Evolutionary conservation across 2,329 filamentous ascomycete species (phyloP).

Genomic region (Ophiostoma himal-ulmi): DNA sequence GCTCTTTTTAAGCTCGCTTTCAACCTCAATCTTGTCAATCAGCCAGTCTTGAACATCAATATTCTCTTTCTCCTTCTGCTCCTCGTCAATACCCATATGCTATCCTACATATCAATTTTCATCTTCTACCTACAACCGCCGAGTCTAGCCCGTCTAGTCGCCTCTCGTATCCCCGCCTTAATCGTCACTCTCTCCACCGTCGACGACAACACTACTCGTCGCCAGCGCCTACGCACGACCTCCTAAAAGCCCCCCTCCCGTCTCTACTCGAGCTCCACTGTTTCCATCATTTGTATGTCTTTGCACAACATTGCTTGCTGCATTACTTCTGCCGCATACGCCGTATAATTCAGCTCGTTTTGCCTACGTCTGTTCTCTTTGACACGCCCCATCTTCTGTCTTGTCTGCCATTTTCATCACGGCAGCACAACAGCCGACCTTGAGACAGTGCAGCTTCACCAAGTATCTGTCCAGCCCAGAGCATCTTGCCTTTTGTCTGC

Average conservation of each 20-base stretch:
- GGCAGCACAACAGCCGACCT: conserved; percentile 1
- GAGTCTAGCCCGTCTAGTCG: background rate
- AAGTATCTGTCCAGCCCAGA: background rate
- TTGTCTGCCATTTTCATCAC: background rate
- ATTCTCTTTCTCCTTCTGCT: background rate
- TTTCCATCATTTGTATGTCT: conserved; percentile 12
- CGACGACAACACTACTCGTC: conserved; percentile 7
- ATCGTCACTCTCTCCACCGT: conserved; percentile 8
- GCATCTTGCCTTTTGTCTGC: background rate
- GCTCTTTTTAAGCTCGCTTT: background rate
- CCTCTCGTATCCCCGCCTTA: conserved; percentile 10
- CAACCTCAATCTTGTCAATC: background rate
- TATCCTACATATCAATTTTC: background rate
- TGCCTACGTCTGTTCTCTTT: background rate
- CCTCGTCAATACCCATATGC: background rate
- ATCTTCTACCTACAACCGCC: background rate
- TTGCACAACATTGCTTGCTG: conserved; percentile 6
- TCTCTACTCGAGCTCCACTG: conserved; percentile 11
- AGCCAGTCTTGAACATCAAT: background rate
- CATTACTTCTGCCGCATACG: background rate
- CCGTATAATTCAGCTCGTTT: background rate
- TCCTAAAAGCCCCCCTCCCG: conserved; percentile 4
- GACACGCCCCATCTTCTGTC: too few relatives aligned
- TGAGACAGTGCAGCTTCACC: background rate
- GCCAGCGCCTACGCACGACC: background rate